Conservation (phyloP, 2,329 filamentous ascomycete genomes). For the Stachybotrys echinatus region DNA sequence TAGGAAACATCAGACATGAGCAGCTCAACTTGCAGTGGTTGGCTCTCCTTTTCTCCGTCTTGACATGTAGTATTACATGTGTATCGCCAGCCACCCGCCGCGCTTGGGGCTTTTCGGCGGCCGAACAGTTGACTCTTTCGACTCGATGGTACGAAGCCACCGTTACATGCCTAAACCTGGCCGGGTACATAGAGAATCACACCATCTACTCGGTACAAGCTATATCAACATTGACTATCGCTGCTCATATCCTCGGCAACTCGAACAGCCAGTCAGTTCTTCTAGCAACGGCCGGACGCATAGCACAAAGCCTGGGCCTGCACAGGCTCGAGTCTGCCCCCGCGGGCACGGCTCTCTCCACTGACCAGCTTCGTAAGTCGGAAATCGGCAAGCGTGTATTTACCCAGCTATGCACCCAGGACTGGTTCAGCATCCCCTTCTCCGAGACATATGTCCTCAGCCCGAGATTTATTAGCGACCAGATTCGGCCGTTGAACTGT, state of each 20-base stretch:
- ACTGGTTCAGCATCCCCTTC: constrained; percentile 30
- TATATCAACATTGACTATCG: constrained; percentile 41
- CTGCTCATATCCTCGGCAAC: constrained; percentile 41
- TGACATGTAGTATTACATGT: constrained; percentile 36
- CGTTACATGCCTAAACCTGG: constrained; percentile 37
- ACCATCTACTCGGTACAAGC: constrained; percentile 38
- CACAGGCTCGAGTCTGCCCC: constrained; percentile 28
- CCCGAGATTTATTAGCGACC: constrained; percentile 24
- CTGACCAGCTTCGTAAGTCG: constrained; percentile 7
- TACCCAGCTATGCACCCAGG: constrained; percentile 30
- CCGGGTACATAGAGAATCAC: constrained; percentile 30
- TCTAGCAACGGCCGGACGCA: constrained; percentile 36
- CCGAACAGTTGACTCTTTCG: constrained; percentile 33
- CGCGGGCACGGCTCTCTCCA: constrained; percentile 2
- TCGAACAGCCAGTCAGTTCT: constrained; percentile 41
- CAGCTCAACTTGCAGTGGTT: constrained; percentile 37
- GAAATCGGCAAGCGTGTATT: constrained; percentile 29
- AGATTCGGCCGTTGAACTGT: constrained; percentile 26
- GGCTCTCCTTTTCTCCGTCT: constrained; percentile 36
- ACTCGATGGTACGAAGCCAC: constrained; percentile 40
- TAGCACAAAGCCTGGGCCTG: constrained; percentile 41
- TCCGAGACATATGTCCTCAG: constrained; percentile 25
- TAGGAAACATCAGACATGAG: constrained; percentile 19
- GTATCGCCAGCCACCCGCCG: constrained; percentile 25
- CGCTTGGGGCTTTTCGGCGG: constrained; percentile 36